Evolutionary conservation across 768 basidiomycete genomes (phyloP).

Genomic region (Gymnopilus junonius): DNA sequence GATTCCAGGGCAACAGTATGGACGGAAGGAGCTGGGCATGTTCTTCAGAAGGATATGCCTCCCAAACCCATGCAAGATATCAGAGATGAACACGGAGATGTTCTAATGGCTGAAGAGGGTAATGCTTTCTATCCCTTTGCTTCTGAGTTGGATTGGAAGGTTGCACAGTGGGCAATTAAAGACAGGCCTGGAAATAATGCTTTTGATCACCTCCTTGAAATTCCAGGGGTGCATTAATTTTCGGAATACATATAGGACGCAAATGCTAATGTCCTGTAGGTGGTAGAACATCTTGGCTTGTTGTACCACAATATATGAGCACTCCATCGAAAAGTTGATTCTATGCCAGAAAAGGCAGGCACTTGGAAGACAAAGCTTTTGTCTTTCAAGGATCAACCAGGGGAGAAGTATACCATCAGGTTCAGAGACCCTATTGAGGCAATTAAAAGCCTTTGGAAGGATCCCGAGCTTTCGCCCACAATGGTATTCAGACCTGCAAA

Average conservation of each 20-base stretch:
- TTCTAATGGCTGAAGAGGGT: not conserved
- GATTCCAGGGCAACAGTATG: not conserved
- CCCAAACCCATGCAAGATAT: not conserved
- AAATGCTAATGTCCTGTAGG: not conserved
- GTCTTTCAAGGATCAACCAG: too few species aligned
- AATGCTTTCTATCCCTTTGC: not conserved
- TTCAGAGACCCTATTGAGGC: too few species aligned
- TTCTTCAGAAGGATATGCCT: not conserved
- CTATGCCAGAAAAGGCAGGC: slow-evolving; percentile 28
- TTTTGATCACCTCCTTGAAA: not conserved
- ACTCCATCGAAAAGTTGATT: slow-evolving; percentile 15
- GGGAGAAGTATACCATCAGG: too few species aligned
- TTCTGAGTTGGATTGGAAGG: not conserved
- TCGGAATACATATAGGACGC: not conserved
- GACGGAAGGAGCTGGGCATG: not conserved
- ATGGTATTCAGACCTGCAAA: slow-evolving; percentile 14
- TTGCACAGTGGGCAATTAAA: not conserved
- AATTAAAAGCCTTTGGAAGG: slow-evolving; percentile 31
- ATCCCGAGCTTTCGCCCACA: slow-evolving; percentile 19
- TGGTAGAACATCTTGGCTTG: slow-evolving; percentile 18
- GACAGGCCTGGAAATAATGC: too few species aligned
- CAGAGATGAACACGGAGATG: not conserved
- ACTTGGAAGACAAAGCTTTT: slow-evolving; percentile 21
- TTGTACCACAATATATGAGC: slow-evolving; percentile 26
- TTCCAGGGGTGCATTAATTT: not conserved